phyloP scores from a whole-genome alignment of 345 rosid genomes.

The Bretschneidera sinensis region DNA sequence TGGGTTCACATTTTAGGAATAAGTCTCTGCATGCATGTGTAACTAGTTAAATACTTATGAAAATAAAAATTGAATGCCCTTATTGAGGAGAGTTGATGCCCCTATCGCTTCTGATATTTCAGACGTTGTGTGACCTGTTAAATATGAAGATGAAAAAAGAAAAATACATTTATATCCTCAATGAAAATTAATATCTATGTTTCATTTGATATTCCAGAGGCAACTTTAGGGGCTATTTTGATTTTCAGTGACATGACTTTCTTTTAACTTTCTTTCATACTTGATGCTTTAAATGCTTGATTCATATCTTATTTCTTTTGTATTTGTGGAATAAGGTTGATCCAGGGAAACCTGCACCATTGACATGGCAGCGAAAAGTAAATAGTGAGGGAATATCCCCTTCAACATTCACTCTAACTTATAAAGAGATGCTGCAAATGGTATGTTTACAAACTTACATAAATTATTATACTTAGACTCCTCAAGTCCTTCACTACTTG shows the following conservation, averaged over 20 bases:
- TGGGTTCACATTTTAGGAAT: no score
- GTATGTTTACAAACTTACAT: constrained; percentile 34
- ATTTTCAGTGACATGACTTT: constrained; percentile 1
- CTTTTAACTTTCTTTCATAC: neutral
- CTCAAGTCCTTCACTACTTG: no score
- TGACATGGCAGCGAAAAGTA: constrained; percentile 66
- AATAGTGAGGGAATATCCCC: constrained; percentile 30
- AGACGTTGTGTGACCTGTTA: no score
- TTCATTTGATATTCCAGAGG: neutral
- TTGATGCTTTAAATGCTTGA: constrained; percentile 3
- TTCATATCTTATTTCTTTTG: constrained; percentile 2
- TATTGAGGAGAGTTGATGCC: no score
- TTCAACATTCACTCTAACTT: constrained; percentile 36
- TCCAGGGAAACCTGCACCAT: constrained; percentile 45
- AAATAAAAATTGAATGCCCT: no score
- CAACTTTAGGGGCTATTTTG: neutral
- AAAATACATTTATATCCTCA: neutral
- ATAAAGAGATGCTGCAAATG: constrained; percentile 55
- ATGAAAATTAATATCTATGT: neutral
- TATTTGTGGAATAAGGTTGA: constrained; percentile 38
- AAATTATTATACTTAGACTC: neutral
- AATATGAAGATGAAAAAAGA: no score
- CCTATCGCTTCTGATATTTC: no score
- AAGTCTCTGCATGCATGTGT: no score
- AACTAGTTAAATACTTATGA: no score